Conservation (phyloP, 768 basidiomycete genomes). For the Sutorius australiensis region DNA sequence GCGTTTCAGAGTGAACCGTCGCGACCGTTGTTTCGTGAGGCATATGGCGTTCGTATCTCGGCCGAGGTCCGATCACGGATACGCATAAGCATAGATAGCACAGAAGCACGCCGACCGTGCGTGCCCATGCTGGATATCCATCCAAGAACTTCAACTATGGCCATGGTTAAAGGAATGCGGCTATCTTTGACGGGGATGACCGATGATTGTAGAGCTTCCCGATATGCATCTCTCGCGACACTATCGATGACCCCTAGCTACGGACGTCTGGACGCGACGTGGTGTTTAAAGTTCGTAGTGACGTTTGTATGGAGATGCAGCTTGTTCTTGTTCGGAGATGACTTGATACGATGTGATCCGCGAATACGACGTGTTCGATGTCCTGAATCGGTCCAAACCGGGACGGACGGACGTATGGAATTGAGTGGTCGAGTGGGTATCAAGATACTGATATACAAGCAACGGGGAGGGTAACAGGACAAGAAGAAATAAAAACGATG, state of each 20-base stretch:
- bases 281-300: no score
- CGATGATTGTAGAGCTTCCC: no score
- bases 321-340: no score
- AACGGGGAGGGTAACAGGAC: neutral
- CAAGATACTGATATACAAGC: neutral
- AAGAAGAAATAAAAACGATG: neutral
- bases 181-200: no score
- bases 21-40: neutral
- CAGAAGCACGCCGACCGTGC: no score
- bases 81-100: neutral
- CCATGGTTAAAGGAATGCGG: no score
- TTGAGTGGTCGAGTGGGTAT: neutral
- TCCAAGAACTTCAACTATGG: neutral
- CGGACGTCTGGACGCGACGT: no score
- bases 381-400: neutral
- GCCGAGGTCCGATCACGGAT: constrained; percentile 1
- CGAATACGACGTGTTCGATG: neutral
- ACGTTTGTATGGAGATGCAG: neutral
- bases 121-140: neutral
- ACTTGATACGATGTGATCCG: neutral
- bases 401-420: neutral
- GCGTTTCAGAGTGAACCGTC: neutral
- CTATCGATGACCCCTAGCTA: no score
- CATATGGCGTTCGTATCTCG: neutral
- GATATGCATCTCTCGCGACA: no score